Conservation (phyloP, 1,284 basidiomycete species). For the Laetiporus sulphureus region DNA sequence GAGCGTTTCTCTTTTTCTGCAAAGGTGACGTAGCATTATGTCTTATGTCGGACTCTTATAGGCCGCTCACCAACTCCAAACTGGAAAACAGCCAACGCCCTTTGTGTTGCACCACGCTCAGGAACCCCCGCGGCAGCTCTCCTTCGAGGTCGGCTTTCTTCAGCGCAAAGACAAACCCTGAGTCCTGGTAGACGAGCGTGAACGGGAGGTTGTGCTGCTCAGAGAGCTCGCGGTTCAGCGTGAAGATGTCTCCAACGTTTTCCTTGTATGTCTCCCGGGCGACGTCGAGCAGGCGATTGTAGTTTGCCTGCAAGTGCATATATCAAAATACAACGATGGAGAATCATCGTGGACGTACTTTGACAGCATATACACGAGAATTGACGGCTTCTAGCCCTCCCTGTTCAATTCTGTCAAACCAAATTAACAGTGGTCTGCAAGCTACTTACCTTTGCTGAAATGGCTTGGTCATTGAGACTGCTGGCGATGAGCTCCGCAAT, state of each 20-base stretch:
- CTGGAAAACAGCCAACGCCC: slow-evolving; percentile 72
- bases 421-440: too few relatives aligned
- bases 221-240: slow-evolving; percentile 51
- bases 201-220: slow-evolving; percentile 61
- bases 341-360: too few relatives aligned
- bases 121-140: slow-evolving; percentile 62
- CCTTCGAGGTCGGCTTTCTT: slow-evolving; percentile 58
- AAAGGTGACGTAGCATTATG: background rate
- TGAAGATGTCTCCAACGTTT: slow-evolving; percentile 79
- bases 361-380: slow-evolving; percentile 80
- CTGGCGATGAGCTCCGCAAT: slow-evolving; percentile 56
- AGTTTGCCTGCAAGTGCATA: slow-evolving; percentile 47
- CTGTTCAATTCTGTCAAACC: too few relatives aligned
- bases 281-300: slow-evolving; percentile 82
- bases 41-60: background rate
- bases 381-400: slow-evolving; percentile 65
- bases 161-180: slow-evolving; percentile 64
- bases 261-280: slow-evolving; percentile 91
- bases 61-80: slow-evolving; percentile 62
- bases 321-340: background rate
- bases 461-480: slow-evolving; percentile 68
- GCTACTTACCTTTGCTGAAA: slow-evolving; percentile 51
- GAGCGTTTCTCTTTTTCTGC: slow-evolving; percentile 78
- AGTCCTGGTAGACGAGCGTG: slow-evolving; percentile 61
- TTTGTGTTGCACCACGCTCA: slow-evolving; percentile 62